Percentiles rank a stretch among this genome's conserved stretches.
These are phyloP conservation scores for Evansstolkia leycettana DNA, from an alignment of 495 filamentous ascomycete genomes.

Conservation along the genomic window DNA sequence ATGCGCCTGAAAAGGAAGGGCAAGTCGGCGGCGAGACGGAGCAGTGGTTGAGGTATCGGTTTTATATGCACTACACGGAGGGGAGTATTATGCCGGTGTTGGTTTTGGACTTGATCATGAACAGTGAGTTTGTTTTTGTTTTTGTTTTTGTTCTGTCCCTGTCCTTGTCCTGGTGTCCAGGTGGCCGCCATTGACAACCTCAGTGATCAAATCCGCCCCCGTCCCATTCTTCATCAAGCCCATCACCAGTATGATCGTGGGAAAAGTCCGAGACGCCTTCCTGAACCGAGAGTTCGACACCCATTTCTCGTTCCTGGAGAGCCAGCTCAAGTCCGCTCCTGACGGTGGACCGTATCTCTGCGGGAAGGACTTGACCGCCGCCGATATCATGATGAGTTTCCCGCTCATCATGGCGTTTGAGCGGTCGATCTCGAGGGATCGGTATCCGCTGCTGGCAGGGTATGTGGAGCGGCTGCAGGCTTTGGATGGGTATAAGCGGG, in stretches of 20 bases:
- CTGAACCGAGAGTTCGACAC: slow-evolving; percentile 30
- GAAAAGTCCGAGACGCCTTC: slow-evolving; percentile 45
- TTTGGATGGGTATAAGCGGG: slow-evolving; percentile 49
- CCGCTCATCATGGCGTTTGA: neutral
- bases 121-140: slow-evolving; percentile 29
- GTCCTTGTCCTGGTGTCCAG: neutral
- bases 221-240: slow-evolving; percentile 81
- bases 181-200: too few relatives aligned
- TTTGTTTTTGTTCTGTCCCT: neutral
- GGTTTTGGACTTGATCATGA: slow-evolving; percentile 44
- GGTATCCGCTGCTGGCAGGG: slow-evolving; percentile 46
- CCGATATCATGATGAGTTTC: slow-evolving; percentile 33
- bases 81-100: slow-evolving; percentile 64
- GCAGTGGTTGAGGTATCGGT: slow-evolving; percentile 63
- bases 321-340: slow-evolving; percentile 39
- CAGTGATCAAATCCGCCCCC: slow-evolving; percentile 49
- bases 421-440: slow-evolving; percentile 33
- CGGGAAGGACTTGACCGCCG: slow-evolving; percentile 45
- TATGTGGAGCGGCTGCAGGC: slow-evolving; percentile 53
- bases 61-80: slow-evolving; percentile 74
- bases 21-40: slow-evolving; percentile 58
- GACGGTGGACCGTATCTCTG: slow-evolving; percentile 40
- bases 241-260: slow-evolving; percentile 51
- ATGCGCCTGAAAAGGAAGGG: slow-evolving; percentile 33
- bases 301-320: slow-evolving; percentile 27